Evolutionary conservation across 306 rosid genomes (phyloP).

Genomic region (Ammopiptanthus mongolicus): DNA sequence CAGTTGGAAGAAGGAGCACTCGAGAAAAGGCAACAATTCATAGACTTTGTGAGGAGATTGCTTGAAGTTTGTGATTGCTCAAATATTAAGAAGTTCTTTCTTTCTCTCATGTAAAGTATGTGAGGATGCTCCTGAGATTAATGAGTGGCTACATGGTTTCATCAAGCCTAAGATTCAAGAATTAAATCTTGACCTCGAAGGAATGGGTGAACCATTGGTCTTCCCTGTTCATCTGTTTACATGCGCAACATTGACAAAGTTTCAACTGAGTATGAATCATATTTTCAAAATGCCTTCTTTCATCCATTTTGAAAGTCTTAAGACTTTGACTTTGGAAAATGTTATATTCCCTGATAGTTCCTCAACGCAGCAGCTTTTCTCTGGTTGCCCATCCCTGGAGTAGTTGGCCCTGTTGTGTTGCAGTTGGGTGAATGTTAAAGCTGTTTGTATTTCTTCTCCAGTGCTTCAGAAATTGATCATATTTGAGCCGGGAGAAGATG

Average conservation of each 20-base stretch:
- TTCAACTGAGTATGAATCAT: neutral
- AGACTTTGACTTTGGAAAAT: neutral
- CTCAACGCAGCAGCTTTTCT: neutral
- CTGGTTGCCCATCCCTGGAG: neutral
- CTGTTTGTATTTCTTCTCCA: neutral
- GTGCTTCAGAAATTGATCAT: neutral
- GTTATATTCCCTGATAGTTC: neutral
- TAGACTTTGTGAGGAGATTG: neutral
- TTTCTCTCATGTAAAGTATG: neutral
- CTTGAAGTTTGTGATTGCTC: neutral
- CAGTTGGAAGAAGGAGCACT: neutral
- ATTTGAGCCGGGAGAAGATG: neutral
- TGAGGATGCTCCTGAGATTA: neutral
- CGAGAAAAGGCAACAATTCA: neutral
- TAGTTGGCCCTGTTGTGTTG: neutral
- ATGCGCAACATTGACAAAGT: neutral
- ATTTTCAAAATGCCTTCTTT: neutral
- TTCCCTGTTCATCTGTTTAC: neutral
- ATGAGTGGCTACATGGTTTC: neutral
- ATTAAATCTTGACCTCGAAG: neutral
- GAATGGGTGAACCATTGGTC: neutral
- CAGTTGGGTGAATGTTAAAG: neutral
- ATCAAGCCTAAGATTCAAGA: neutral
- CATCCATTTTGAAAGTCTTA: neutral
- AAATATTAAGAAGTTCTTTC: neutral